Conservation (phyloP, 2,329 filamentous ascomycete species). For the Clonostachys solani region DNA sequence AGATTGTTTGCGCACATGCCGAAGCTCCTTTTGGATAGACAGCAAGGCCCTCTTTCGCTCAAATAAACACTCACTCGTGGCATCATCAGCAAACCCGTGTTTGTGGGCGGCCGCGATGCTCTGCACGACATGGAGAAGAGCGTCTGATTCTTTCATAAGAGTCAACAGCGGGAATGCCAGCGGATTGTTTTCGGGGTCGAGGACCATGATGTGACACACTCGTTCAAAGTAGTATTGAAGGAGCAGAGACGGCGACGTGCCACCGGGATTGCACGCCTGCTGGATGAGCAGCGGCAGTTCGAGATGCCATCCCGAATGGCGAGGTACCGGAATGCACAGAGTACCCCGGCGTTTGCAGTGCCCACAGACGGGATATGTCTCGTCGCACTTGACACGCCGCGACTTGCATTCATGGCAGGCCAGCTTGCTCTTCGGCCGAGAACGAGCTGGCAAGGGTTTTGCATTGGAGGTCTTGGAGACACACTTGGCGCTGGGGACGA, state of each 20-base stretch:
- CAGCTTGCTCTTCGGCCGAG: too few relatives aligned
- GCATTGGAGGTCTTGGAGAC: too few relatives aligned
- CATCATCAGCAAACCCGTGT: too few relatives aligned
- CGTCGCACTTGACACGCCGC: conserved; percentile 1
- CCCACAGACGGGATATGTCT: neutral
- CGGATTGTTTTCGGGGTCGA: neutral
- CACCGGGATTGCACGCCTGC: too few relatives aligned
- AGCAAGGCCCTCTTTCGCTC: too few relatives aligned
- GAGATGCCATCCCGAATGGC: neutral
- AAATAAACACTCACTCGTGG: too few relatives aligned
- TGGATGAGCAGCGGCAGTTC: neutral
- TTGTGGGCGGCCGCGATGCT: neutral
- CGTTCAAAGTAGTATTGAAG: neutral
- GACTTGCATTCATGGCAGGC: conserved; percentile 20
- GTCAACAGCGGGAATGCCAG: neutral
- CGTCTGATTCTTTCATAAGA: neutral
- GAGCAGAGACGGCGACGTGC: too few relatives aligned
- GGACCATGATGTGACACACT: neutral
- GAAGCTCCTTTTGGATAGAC: too few relatives aligned
- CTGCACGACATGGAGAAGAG: neutral
- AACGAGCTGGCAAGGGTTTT: too few relatives aligned
- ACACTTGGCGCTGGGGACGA: too few relatives aligned
- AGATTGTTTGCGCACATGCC: too few relatives aligned
- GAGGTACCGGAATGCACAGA: neutral
- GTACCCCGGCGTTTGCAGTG: neutral